Conservation (phyloP, 306 rosid species). For the Vicia sativa region DNA sequence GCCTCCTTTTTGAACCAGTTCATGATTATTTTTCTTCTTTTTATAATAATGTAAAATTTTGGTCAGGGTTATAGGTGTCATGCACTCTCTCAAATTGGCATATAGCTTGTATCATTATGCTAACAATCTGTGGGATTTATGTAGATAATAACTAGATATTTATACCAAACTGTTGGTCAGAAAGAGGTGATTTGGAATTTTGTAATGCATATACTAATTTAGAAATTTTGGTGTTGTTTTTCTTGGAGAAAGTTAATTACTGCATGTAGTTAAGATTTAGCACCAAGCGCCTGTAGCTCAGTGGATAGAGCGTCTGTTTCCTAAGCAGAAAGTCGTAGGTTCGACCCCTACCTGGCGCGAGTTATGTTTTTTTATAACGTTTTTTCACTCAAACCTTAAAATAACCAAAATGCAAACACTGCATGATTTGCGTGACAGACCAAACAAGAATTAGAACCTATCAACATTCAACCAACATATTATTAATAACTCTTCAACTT, state of each 20-base stretch:
- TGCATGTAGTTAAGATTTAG: rapidly evolving
- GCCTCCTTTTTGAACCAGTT: slow-evolving; percentile 6
- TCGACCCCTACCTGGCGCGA: slow-evolving; percentile 48
- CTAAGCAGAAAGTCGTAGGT: slow-evolving; percentile 52
- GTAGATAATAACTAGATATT: slow-evolving; percentile 29
- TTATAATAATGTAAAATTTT: neutral
- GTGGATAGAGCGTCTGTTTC: slow-evolving; percentile 49
- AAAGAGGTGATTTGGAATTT: slow-evolving; percentile 11
- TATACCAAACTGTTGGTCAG: slow-evolving; percentile 3
- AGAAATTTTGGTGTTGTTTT: slow-evolving; percentile 12
- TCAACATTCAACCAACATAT: no score
- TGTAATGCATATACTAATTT: slow-evolving; percentile 31
- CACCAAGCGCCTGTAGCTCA: slow-evolving; percentile 43
- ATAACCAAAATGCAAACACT: slow-evolving; percentile 1
- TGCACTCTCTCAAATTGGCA: slow-evolving; percentile 7
- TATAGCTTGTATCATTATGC: slow-evolving; percentile 14
- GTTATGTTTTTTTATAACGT: no score
- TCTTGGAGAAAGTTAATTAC: neutral
- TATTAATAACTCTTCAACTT: neutral
- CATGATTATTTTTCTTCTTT: slow-evolving; percentile 5
- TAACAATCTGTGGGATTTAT: slow-evolving; percentile 1
- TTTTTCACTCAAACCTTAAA: no score
- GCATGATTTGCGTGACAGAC: slow-evolving; percentile 51
- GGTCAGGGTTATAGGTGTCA: slow-evolving; percentile 20
- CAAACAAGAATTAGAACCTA: slow-evolving; percentile 36